phyloP scores from a whole-genome alignment of 2,329 filamentous ascomycete genomes.

The Venturia pyrina region DNA sequence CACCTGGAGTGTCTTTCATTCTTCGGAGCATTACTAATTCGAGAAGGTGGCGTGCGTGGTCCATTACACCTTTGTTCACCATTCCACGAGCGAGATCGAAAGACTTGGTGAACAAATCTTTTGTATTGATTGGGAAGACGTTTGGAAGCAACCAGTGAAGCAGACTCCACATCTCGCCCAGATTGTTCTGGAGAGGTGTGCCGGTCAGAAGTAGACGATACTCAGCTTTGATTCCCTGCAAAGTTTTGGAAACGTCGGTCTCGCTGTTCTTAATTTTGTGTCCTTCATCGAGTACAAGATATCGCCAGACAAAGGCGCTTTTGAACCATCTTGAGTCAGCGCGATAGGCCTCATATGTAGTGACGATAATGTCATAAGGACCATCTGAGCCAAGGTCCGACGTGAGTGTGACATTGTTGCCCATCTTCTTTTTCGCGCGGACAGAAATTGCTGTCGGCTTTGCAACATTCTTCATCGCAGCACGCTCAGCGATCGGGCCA shows the following conservation, averaged over 20 bases:
- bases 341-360: conserved; percentile 77
- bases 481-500: conserved; percentile 56
- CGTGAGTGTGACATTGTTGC: conserved; percentile 52
- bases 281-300: conserved; percentile 61
- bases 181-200: conserved; percentile 59
- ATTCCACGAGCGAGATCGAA: conserved; percentile 56
- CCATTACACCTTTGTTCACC: conserved; percentile 51
- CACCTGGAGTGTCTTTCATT: conserved; percentile 51
- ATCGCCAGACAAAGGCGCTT: conserved; percentile 73
- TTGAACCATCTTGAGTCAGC: conserved; percentile 60
- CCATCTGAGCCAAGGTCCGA: conserved; percentile 58
- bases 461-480: conserved; percentile 56
- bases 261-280: conserved; percentile 58
- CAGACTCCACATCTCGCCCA: conserved; percentile 57
- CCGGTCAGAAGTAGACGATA: conserved; percentile 55
- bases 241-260: conserved; percentile 57
- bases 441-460: conserved; percentile 68
- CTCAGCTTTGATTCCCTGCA: conserved; percentile 52
- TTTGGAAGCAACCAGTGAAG: conserved; percentile 61
- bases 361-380: conserved; percentile 51
- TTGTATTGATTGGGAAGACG: conserved; percentile 49
- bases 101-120: conserved; percentile 48
- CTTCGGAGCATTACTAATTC: conserved; percentile 55
- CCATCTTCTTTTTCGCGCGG: conserved; percentile 54
- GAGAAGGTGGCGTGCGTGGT: conserved; percentile 49